Conservation (phyloP, 768 basidiomycete species). For the Hydnomerulius pinastri region DNA sequence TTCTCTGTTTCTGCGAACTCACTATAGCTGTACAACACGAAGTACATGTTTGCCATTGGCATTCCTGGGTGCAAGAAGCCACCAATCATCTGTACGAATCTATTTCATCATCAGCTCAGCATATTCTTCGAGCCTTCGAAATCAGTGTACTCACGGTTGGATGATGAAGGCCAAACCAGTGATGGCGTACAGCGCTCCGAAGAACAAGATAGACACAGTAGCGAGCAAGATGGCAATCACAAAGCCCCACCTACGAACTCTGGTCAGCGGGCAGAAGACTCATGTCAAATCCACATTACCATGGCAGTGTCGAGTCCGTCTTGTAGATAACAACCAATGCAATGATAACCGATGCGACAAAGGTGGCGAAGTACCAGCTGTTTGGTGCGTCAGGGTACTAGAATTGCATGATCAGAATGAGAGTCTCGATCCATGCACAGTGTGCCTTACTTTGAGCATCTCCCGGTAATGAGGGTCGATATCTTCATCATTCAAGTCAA, state of each 20-base stretch:
- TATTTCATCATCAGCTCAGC: slow-evolving; percentile 13
- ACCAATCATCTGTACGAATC: slow-evolving; percentile 39
- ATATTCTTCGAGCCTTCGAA: not conserved
- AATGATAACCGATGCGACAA: slow-evolving; percentile 41
- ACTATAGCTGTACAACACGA: slow-evolving; percentile 50
- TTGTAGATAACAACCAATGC: slow-evolving; percentile 58
- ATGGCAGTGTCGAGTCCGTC: slow-evolving; percentile 54
- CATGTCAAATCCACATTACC: no score
- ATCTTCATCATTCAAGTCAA: slow-evolving; percentile 39
- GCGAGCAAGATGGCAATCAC: slow-evolving; percentile 54
- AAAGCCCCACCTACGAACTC: slow-evolving; percentile 62
- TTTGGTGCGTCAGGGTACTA: slow-evolving; percentile 37
- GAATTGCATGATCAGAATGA: not conserved
- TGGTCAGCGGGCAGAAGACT: no score
- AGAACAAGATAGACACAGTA: slow-evolving; percentile 49
- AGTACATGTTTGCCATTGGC: slow-evolving; percentile 47
- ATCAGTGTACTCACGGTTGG: slow-evolving; percentile 16
- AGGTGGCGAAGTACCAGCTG: slow-evolving; percentile 33
- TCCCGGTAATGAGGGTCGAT: slow-evolving; percentile 58
- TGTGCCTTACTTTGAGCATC: slow-evolving; percentile 41
- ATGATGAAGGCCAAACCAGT: slow-evolving; percentile 32
- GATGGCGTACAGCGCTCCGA: slow-evolving; percentile 55
- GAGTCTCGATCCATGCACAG: slow-evolving; percentile 15
- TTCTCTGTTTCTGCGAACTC: slow-evolving; percentile 7
- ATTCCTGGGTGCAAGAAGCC: slow-evolving; percentile 38